These are phyloP conservation scores for Sarcodon aspratus DNA, from an alignment of 768 basidiomycete species.

Conservation along the genomic window DNA sequence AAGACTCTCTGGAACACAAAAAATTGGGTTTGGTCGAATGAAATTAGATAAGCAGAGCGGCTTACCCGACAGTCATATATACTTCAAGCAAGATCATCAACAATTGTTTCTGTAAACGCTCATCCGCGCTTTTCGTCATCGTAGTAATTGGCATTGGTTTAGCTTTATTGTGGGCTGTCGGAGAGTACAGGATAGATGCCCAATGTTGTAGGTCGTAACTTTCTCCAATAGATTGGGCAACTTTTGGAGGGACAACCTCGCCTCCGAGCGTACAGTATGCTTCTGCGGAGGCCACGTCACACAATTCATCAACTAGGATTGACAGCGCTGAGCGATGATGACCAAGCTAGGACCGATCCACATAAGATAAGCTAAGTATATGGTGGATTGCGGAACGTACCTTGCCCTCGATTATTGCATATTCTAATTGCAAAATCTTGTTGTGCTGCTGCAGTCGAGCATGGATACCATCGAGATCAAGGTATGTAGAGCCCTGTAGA, in stretches of 20 bases:
- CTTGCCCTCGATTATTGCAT: constrained; percentile 72
- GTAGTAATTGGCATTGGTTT: constrained; percentile 10
- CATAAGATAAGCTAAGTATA: constrained; percentile 4
- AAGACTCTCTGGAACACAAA: constrained; percentile 30
- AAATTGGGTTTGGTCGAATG: neutral
- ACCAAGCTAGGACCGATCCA: constrained; percentile 26
- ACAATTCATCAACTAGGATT: constrained; percentile 55
- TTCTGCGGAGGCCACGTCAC: constrained; percentile 72
- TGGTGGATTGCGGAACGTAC: constrained; percentile 22
- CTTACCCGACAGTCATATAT: constrained; percentile 71
- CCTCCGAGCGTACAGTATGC: constrained; percentile 79
- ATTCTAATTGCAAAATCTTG: constrained; percentile 54
- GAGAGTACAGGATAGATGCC: constrained; percentile 34
- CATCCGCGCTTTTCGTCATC: constrained; percentile 27
- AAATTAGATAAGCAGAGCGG: constrained; percentile 8
- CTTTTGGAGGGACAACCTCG: constrained; percentile 52
- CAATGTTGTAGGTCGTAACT: constrained; percentile 38
- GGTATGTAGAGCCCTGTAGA: constrained; percentile 64
- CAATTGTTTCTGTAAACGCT: constrained; percentile 41
- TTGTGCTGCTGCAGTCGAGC: constrained; percentile 32
- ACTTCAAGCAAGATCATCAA: constrained; percentile 67
- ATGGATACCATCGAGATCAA: constrained; percentile 41
- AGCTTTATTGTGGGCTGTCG: constrained; percentile 16
- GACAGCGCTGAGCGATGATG: constrained; percentile 55
- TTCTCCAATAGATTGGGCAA: constrained; percentile 39